Evolutionary conservation across 179 eudicot genomes (phyloP), one percentile per base, ranked within the genome.

Genomic region (Dionaea muscipula): DNA sequence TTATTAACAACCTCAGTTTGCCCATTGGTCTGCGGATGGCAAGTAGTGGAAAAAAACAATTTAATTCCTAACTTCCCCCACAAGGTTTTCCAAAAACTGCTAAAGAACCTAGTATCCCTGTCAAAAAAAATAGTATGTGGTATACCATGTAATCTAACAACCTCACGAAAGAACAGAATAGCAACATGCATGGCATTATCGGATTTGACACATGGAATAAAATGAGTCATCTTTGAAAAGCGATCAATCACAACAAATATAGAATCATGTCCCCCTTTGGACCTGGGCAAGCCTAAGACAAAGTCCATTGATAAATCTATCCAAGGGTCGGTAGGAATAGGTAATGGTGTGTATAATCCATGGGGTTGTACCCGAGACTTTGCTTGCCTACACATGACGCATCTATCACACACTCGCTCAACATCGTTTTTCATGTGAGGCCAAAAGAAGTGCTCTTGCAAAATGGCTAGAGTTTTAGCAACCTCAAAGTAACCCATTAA

Each of bases 261-360:
- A 1, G 46, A 21, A 51, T 65, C 69, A 4, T 18, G 23, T 0
- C 47, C 48, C 13, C 44, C 7, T 21, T 26, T 44, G 0, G 50
- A 4, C 44, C 50, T 60, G n/a, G 71, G 71, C 26, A 67, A 48
- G 1, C 64, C 64, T 20, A 66, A 47, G 2, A 66, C 48, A 46
- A 66, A 59, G 23, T 66, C 70, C 55, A 66, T 59, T 16, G 64
- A 65, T 6, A 66, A 28, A 26, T 52, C 53, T 9, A 33, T 19
- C 63, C 58, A 65, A 57, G 57, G 57, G 2, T 16, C 25, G 0
- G 13, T 26, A 51, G 55, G 69, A 12, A 66, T 14, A 25, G 43
- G 65, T 20, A 66, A 48, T 5, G 60, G 61, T 1, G 31, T 44
- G 15, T 37, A 60, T 1, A 59, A 24, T 12, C 71, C 52, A 40